Conservation (phyloP, 2,329 filamentous ascomycete species). For the Beauveria bassiana region DNA sequence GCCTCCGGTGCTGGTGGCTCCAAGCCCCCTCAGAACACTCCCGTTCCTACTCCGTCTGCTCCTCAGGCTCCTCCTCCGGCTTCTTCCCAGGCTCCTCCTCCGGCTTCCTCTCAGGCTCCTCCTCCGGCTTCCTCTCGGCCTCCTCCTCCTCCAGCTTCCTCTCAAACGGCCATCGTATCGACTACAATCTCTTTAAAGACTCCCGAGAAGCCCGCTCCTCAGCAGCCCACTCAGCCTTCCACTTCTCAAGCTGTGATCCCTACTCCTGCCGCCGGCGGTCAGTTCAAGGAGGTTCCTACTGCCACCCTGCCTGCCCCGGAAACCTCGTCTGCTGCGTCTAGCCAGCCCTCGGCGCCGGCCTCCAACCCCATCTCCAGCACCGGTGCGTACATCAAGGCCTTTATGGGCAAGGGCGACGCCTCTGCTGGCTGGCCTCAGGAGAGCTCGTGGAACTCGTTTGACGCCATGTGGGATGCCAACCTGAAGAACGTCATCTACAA, state of each 20-base stretch:
- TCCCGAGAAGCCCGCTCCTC: not conserved
- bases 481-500: conserved; percentile 15
- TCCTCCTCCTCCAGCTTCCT: not conserved
- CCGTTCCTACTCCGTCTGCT: not conserved
- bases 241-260: not conserved
- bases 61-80: not conserved
- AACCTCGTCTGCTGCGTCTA: not conserved
- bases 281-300: conserved; percentile 1
- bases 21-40: not conserved
- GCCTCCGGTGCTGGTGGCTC: not conserved
- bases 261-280: not conserved
- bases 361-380: not conserved
- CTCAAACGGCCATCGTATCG: not conserved
- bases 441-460: conserved; percentile 21
- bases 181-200: not conserved
- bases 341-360: not conserved
- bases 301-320: not conserved
- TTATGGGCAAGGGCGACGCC: conserved; percentile 22
- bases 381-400: conserved; percentile 17
- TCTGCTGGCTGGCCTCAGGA: conserved; percentile 23
- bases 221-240: too few species aligned
- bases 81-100: not conserved
- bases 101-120: not conserved
- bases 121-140: not conserved
- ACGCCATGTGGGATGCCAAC: conserved; percentile 19